Percentiles rank a stretch among this genome's conserved stretches.
These are phyloP conservation scores for Aspergillus ellipticus DNA, from an alignment of 495 filamentous ascomycete species.

Conservation along the genomic window DNA sequence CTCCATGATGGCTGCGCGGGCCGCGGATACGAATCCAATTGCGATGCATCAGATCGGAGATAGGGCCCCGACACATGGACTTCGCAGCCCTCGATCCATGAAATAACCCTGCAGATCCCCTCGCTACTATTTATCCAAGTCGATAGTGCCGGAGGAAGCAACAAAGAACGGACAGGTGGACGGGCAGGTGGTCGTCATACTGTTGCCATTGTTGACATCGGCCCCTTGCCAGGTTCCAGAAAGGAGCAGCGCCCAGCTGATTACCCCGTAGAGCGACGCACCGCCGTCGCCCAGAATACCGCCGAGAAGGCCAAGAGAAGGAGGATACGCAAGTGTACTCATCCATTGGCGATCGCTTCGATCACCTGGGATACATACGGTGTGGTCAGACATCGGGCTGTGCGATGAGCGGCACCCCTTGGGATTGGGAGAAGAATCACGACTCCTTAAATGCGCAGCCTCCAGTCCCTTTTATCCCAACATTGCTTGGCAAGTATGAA, in stretches of 20 bases:
- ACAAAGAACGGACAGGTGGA: neutral
- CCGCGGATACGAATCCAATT: neutral
- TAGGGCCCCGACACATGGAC: neutral
- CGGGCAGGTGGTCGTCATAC: neutral
- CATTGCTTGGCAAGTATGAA: neutral
- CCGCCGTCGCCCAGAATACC: neutral
- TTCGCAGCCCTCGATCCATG: neutral
- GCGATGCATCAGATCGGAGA: neutral
- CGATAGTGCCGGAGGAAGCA: neutral
- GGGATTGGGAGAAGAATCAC: neutral
- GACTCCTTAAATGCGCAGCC: neutral
- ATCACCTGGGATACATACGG: conserved; percentile 5
- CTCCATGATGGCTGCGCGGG: too few relatives aligned
- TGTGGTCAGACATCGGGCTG: neutral
- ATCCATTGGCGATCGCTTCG: neutral
- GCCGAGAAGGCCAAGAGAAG: conserved; percentile 1
- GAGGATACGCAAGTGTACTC: neutral
- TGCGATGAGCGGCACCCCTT: neutral
- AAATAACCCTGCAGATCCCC: neutral
- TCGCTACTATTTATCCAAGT: neutral
- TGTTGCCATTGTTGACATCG: neutral
- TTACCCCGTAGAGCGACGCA: neutral
- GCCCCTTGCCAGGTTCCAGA: neutral
- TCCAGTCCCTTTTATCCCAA: neutral
- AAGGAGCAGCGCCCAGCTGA: neutral